Evolutionary conservation across 192 early-diverging fungal genomes (phyloP).

Genomic region (Coemansia asiatica): DNA sequence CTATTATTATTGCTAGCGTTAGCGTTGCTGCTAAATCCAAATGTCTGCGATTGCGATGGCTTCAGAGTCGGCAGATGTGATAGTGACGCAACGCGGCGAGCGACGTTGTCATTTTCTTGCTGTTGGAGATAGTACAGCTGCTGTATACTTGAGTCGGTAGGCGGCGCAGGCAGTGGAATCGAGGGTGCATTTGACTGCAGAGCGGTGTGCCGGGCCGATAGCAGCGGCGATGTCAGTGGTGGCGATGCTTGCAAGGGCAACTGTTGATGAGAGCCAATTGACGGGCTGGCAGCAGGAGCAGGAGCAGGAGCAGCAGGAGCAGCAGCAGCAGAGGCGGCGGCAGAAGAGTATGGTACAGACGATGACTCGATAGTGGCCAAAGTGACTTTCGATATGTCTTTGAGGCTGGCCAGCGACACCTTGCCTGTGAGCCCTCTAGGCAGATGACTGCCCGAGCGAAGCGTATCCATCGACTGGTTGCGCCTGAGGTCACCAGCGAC

Average conservation of each 20-base stretch:
- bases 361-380: not conserved
- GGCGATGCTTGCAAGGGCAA: not conserved
- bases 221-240: not conserved
- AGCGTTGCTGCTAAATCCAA: conserved; percentile 1
- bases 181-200: not conserved
- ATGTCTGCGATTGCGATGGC: conserved; percentile 6
- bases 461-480: conserved; percentile 49
- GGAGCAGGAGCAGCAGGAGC: no score
- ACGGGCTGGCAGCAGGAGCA: no score
- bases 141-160: conserved; percentile 4
- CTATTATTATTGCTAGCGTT: not conserved
- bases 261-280: conserved; percentile 5
- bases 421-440: conserved; percentile 1
- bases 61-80: conserved; percentile 42
- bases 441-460: conserved; percentile 15
- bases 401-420: conserved; percentile 2
- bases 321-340: no score
- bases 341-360: not conserved
- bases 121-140: conserved; percentile 33
- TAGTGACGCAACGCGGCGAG: conserved; percentile 45
- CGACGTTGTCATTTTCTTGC: conserved; percentile 27
- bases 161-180: conserved; percentile 1
- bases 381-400: conserved; percentile 8
- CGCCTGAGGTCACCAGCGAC: conserved; percentile 32
- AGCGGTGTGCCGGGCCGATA: not conserved